phyloP scores from a whole-genome alignment of 2,329 filamentous ascomycete genomes.

The Trichoderma sp. region DNA sequence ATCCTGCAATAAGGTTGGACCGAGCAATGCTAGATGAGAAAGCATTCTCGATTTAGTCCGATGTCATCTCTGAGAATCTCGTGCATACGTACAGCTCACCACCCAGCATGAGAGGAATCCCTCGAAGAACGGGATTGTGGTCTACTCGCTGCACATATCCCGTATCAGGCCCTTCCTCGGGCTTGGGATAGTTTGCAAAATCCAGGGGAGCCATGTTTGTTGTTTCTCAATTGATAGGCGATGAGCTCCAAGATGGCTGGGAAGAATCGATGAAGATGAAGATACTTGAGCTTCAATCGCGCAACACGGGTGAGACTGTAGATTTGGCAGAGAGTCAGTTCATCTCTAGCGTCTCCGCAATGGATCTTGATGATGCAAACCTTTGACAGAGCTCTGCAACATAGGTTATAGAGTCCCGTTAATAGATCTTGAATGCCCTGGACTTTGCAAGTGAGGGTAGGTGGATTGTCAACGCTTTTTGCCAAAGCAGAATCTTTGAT shows the following conservation, averaged over 20 bases:
- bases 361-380: background rate
- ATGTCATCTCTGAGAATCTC: background rate
- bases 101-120: slow-evolving; percentile 63
- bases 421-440: background rate
- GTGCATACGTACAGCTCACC: slow-evolving; percentile 62
- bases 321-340: background rate
- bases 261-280: background rate
- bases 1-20: slow-evolving; percentile 62
- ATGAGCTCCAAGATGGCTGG: background rate
- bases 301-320: background rate
- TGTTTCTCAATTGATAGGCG: background rate
- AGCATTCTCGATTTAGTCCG: background rate
- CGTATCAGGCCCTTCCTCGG: slow-evolving; percentile 43
- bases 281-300: background rate
- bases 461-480: background rate
- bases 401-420: background rate
- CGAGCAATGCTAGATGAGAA: slow-evolving; percentile 56
- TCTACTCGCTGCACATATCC: slow-evolving; percentile 46
- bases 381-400: background rate
- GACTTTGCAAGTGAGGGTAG: background rate
- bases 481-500: background rate
- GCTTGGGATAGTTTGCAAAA: slow-evolving; percentile 51
- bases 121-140: slow-evolving; percentile 72
- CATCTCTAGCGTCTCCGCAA: background rate
- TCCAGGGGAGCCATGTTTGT: slow-evolving; percentile 36